These are phyloP conservation scores for Dioszegia hungarica DNA, from an alignment of 768 basidiomycete species.

Conservation along the genomic window DNA sequence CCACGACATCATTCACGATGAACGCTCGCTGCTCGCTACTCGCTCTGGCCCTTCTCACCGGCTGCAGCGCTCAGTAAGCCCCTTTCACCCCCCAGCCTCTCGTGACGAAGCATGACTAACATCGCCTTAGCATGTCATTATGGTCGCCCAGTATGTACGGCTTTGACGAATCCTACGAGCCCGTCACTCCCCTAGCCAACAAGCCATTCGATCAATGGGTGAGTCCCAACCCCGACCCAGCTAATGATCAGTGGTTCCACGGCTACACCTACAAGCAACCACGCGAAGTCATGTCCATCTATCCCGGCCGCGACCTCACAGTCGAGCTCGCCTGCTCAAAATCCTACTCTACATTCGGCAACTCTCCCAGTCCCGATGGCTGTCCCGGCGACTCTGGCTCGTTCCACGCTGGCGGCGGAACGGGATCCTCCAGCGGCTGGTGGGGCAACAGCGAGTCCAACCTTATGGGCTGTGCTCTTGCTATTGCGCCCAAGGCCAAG, in stretches of 20 bases:
- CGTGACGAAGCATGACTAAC: no score
- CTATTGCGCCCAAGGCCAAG: slow-evolving; percentile 28
- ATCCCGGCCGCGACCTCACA: slow-evolving; percentile 18
- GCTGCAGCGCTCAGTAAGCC: neutral
- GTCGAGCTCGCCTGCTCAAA: slow-evolving; percentile 33
- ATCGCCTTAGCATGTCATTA: no score
- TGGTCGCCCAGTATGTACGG: no score
- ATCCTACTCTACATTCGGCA: slow-evolving; percentile 23
- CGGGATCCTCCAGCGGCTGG: slow-evolving; percentile 1
- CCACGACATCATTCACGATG: neutral
- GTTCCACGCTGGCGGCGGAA: slow-evolving; percentile 29
- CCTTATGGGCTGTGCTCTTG: slow-evolving; percentile 37
- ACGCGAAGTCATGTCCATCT: slow-evolving; percentile 10
- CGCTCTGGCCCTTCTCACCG: neutral
- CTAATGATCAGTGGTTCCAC: slow-evolving; percentile 40
- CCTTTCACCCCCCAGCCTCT: no score
- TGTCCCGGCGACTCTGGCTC: slow-evolving; percentile 35
- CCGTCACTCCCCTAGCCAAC: slow-evolving; percentile 11
- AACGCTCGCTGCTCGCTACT: neutral
- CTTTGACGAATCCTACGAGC: slow-evolving; percentile 5
- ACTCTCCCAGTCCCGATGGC: slow-evolving; percentile 10
- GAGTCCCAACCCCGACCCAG: no score
- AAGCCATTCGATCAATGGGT: slow-evolving; percentile 24
- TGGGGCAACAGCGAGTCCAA: slow-evolving; percentile 17
- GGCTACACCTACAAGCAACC: slow-evolving; percentile 12